phyloP scores from a whole-genome alignment of 1,284 basidiomycete genomes.

The Ustilago nuda region DNA sequence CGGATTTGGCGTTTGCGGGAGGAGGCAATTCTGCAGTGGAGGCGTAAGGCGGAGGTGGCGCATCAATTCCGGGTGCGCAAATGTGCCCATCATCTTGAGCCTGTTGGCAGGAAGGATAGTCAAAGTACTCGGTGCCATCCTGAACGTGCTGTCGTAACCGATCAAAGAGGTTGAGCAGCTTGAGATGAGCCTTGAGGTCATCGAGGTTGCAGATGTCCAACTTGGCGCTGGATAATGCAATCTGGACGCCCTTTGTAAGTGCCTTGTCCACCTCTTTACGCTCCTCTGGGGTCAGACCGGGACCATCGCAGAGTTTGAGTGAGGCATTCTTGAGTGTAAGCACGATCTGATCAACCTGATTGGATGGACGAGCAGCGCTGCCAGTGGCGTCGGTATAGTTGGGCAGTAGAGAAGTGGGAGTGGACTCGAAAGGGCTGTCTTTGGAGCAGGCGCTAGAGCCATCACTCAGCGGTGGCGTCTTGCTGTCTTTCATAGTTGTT shows the following conservation, averaged over 20 bases:
- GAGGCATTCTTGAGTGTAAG: constrained; percentile 22
- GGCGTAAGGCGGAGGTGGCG: constrained; percentile 45
- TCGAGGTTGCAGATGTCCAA: constrained; percentile 18
- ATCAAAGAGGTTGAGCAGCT: constrained; percentile 46
- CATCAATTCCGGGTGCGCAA: constrained; percentile 43
- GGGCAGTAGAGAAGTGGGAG: constrained; percentile 21
- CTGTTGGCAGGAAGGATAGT: constrained; percentile 37
- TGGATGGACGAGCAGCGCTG: not conserved
- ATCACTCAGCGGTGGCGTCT: constrained; percentile 32
- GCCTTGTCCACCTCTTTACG: constrained; percentile 39
- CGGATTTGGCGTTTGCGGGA: constrained; percentile 16
- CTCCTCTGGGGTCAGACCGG: constrained; percentile 27
- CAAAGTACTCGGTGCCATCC: constrained; percentile 42
- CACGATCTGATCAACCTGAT: constrained; percentile 23
- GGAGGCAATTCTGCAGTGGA: constrained; percentile 30
- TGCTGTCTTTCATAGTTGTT: constrained; percentile 6
- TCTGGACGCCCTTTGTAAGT: constrained; percentile 27
- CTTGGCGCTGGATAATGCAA: constrained; percentile 19
- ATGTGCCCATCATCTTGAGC: constrained; percentile 26
- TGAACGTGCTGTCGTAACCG: constrained; percentile 37
- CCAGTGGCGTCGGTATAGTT: constrained; percentile 22
- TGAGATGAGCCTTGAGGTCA: constrained; percentile 43
- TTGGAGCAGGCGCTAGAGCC: constrained; percentile 22
- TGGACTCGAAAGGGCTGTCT: constrained; percentile 11
- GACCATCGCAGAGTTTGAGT: constrained; percentile 41